Evolutionary conservation across 441 rosid genomes (phyloP).

Genomic region (Dalechampia spathulata): DNA sequence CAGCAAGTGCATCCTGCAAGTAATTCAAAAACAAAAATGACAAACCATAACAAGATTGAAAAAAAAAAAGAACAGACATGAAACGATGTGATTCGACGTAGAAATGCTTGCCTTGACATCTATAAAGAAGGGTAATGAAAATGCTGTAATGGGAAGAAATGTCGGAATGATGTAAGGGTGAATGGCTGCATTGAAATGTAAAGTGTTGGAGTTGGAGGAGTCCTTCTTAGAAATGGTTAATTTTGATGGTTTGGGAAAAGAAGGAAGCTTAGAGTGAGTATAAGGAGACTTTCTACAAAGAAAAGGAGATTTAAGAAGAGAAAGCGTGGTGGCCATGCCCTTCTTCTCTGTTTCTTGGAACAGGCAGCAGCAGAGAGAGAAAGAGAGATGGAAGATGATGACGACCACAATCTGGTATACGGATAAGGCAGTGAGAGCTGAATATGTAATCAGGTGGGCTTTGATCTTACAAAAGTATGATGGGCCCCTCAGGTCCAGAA

Average conservation of each 20-base stretch:
- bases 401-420: not conserved
- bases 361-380: not conserved
- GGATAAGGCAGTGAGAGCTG: constrained; percentile 18
- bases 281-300: constrained; percentile 22
- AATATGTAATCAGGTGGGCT: not conserved
- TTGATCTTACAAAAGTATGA: not conserved
- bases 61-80: not conserved
- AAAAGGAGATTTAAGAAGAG: constrained; percentile 41
- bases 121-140: constrained; percentile 52
- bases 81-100: too few relatives aligned
- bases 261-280: constrained; percentile 18
- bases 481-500: not conserved
- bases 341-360: not conserved
- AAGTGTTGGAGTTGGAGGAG: constrained; percentile 6
- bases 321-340: constrained; percentile 66
- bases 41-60: not conserved
- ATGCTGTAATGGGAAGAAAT: constrained; percentile 48
- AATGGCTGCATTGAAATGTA: constrained; percentile 24
- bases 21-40: too few relatives aligned
- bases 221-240: constrained; percentile 1
- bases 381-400: not conserved
- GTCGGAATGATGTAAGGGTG: constrained; percentile 34
- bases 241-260: constrained; percentile 23
- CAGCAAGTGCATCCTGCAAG: constrained; percentile 72
- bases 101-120: constrained; percentile 60